Conservation (phyloP, 1,139 yeast genomes). For the Pichia terricola region DNA sequence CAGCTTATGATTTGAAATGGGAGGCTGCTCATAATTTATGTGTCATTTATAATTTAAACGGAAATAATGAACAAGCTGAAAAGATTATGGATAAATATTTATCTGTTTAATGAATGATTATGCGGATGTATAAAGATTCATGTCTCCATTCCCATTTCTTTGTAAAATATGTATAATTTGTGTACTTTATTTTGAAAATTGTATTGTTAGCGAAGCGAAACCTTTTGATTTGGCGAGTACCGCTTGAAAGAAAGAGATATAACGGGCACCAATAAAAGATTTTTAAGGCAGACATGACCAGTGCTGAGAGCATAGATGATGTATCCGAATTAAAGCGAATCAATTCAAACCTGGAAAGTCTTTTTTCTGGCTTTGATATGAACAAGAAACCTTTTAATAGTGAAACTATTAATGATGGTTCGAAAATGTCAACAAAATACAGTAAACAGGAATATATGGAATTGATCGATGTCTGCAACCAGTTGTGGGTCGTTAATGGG, state of each 20-base stretch:
- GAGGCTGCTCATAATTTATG: conserved; percentile 85
- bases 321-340: too few species aligned
- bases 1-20: conserved; percentile 43
- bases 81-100: conserved; percentile 51
- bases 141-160: neutral
- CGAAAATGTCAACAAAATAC: neutral
- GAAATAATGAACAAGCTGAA: conserved; percentile 58
- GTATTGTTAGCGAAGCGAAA: too few species aligned
- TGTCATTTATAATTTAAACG: conserved; percentile 65
- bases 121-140: too few species aligned
- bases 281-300: too few species aligned
- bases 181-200: neutral
- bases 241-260: too few species aligned
- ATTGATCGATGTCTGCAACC: conserved; percentile 22
- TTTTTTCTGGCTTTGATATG: too few species aligned
- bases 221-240: too few species aligned
- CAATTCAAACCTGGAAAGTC: too few species aligned
- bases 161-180: neutral
- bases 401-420: too few species aligned
- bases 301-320: too few species aligned
- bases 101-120: conserved; percentile 10
- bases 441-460: conserved; percentile 8
- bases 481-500: conserved; percentile 22
- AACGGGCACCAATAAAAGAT: too few species aligned
- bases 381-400: too few species aligned